These are phyloP conservation scores for Aureobasidium sp. DNA, from an alignment of 2,329 filamentous ascomycete species.

Conservation along the genomic window DNA sequence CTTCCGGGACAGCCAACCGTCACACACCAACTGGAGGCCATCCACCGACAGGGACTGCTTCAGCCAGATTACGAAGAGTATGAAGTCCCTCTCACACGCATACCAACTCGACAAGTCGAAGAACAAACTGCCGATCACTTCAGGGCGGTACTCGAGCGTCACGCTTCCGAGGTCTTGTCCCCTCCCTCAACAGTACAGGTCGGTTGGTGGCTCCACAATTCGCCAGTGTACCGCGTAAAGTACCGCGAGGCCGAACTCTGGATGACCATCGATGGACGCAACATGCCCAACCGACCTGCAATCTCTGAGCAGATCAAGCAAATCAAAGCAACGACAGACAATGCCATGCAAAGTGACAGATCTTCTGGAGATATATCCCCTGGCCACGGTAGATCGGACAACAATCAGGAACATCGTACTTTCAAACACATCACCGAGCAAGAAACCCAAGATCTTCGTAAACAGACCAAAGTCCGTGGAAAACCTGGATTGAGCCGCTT, in stretches of 20 bases:
- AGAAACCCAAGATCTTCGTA: background rate
- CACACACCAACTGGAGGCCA: background rate
- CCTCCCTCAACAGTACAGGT: background rate
- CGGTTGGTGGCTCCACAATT: constrained; percentile 1
- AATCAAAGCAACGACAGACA: background rate
- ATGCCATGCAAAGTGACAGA: background rate
- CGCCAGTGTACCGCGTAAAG: constrained; percentile 1
- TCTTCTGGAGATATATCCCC: background rate
- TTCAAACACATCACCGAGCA: background rate
- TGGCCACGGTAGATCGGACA: background rate
- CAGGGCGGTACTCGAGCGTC: background rate
- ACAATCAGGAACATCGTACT: background rate
- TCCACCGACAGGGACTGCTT: background rate
- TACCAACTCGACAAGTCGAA: background rate
- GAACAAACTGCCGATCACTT: background rate
- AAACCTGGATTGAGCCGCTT: background rate
- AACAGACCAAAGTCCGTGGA: background rate
- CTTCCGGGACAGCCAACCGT: background rate
- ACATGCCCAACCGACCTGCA: constrained; percentile 7
- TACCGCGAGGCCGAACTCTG: constrained; percentile 3
- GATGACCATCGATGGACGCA: constrained; percentile 1
- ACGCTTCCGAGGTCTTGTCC: background rate
- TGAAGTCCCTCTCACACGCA: background rate
- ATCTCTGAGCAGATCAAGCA: background rate
- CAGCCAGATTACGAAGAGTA: constrained; percentile 1